Base-by-base conservation (phyloP, 805 yeast genomes). In the Kazachstania taianensis region DNA sequence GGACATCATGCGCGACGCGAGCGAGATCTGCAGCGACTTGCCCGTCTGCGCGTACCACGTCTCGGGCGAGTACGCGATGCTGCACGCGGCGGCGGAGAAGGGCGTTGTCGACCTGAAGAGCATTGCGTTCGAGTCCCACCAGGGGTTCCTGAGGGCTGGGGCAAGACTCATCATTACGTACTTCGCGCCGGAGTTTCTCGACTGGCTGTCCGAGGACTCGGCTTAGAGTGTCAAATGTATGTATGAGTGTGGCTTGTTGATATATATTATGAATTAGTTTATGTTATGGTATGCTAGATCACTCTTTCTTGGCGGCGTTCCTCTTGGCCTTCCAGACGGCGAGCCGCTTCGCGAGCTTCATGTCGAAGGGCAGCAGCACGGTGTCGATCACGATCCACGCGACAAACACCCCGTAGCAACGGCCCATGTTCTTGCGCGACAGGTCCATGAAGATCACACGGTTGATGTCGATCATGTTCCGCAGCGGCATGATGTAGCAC, bases 31-130 rank as follows among this genome's bases (percentile, higher is more conserved):
- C 53, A 60, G 65, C 35, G 92, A 92, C 56, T 74, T 81, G 48
- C 98, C 98, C 19, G 66, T 92, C 36, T 85, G 95, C 52, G 87
- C 94, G 19, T 92, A 92, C 62, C 98, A 92, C 60, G 98, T 92
- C 17, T 77, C 89, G 56, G 98, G 98, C 28, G 98, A 92, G 62
- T 92, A 73, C 54, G 96, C 97, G 22, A 92, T 92, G 98, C 62
- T 92, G 44, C 94, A 87, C 55, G 98, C 98, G 6, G 97, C 96
- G 36, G 96, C 96, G 20, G 96, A 86, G 52, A 86, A 86, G 68
- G 94, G 94, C 26, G 72, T 87, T 41, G 82, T 80, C 41, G 96
- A 89, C 58, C 70, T 92, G 60, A 80, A 83, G 61, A 61, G 75
- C 10, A 65, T 65, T 40, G 81, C 86, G 0, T 82, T 81, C 50